A percentile compares a stretch with the other conserved stretches of the same genome.
Evolutionary conservation across 306 rosid species (phyloP).

Genomic region (Bauhinia variegata): DNA sequence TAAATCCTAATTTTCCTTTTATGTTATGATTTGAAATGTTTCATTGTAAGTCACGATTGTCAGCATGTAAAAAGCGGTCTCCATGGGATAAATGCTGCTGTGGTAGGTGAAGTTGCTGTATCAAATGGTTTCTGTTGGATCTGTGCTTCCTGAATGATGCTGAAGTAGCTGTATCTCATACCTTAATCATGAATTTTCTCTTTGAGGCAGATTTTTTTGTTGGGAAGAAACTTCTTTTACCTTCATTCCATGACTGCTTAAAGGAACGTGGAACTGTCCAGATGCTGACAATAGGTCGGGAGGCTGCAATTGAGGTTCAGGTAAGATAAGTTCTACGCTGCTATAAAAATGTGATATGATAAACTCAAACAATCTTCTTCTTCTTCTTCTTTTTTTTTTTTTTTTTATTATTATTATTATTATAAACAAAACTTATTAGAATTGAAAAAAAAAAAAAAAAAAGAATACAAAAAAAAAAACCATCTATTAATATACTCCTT

Average conservation of each 20-base stretch:
- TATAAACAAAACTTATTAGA: no score
- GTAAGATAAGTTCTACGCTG: conserved; percentile 44
- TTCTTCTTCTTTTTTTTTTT: no score
- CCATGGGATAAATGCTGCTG: conserved; percentile 93
- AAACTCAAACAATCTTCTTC: neutral
- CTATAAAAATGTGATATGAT: conserved; percentile 9
- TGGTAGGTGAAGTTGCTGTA: conserved; percentile 93
- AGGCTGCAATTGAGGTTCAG: conserved; percentile 99
- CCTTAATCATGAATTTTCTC: conserved; percentile 64
- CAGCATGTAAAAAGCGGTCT: conserved; percentile 91
- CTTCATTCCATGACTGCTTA: conserved; percentile 84
- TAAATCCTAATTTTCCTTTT: conserved; percentile 37
- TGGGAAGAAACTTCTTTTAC: conserved; percentile 82
- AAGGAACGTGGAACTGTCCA: conserved; percentile 96
- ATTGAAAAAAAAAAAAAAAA: no score
- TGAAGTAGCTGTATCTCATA: conserved; percentile 72
- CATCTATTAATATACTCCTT: no score
- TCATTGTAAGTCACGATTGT: conserved; percentile 95
- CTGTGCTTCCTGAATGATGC: conserved; percentile 70
- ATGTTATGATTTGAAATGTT: conserved; percentile 62
- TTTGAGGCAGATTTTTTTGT: conserved; percentile 91
- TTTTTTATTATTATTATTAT: no score
- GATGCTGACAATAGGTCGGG: conserved; percentile 88
- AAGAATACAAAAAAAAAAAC: no score
- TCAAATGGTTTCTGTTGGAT: conserved; percentile 69